phyloP scores from a whole-genome alignment of 2,329 filamentous ascomycete species.

The Apiospora phragmitis region DNA sequence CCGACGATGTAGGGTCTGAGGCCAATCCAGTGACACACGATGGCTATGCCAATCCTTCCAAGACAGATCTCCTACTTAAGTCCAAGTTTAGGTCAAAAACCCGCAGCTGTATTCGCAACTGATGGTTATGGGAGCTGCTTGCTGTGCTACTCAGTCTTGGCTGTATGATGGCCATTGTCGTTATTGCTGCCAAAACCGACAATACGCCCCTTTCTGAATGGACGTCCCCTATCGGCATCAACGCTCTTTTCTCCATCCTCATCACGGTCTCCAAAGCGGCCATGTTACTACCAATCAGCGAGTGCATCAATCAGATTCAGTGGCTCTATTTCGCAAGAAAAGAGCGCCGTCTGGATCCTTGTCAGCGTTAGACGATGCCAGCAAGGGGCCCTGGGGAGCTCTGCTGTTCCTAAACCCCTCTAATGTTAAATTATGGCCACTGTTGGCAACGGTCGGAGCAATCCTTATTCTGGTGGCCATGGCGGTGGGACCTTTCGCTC shows the following conservation, averaged over 20 bases:
- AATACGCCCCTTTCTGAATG: conserved; percentile 18
- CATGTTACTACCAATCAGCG: conserved; percentile 21
- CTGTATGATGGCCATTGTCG: conserved; percentile 18
- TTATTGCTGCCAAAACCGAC: conserved; percentile 15
- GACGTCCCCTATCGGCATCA: conserved; percentile 28
- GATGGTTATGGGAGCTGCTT: conserved; percentile 27
- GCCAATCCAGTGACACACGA: background rate
- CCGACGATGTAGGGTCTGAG: background rate
- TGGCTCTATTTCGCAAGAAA: conserved; percentile 20
- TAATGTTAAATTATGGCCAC: background rate
- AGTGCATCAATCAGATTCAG: conserved; percentile 24
- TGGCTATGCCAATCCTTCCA: background rate
- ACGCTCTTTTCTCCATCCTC: conserved; percentile 22
- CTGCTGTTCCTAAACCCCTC: conserved; percentile 11
- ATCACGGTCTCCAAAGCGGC: conserved; percentile 21
- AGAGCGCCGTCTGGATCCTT: conserved; percentile 18
- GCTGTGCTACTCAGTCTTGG: conserved; percentile 18
- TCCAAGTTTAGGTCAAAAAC: background rate
- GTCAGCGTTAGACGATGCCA: conserved; percentile 24
- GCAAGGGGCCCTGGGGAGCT: conserved; percentile 24
- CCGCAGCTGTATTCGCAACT: background rate
- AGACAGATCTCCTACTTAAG: background rate
- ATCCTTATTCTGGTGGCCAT: background rate
- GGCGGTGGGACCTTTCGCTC: background rate
- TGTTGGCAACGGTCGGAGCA: background rate